These are phyloP conservation scores for Gossypium thurberi DNA, from an alignment of 345 rosid species.

Conservation along the genomic window DNA sequence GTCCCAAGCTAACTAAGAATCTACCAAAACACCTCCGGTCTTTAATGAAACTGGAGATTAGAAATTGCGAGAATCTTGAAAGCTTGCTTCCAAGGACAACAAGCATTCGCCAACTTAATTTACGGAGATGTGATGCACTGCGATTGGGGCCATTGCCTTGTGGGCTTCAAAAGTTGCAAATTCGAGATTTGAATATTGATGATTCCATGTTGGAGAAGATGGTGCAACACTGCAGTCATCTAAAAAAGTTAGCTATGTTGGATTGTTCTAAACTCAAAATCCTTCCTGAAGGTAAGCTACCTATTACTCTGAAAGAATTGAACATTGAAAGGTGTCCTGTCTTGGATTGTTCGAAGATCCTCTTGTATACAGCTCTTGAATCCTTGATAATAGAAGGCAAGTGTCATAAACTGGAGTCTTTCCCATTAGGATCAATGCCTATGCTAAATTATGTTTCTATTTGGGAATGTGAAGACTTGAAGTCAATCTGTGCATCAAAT, in stretches of 20 bases:
- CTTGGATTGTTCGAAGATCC: not conserved
- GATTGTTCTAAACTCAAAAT: not conserved
- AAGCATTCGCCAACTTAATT: not conserved
- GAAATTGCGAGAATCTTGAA: not conserved
- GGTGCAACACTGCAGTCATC: not conserved
- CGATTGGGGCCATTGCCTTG: not conserved
- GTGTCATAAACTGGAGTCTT: not conserved
- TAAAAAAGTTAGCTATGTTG: not conserved
- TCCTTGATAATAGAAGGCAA: not conserved
- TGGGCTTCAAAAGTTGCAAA: not conserved
- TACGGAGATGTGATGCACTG: not conserved
- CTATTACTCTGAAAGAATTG: not conserved
- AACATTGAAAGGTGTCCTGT: not conserved
- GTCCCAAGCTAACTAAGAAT: not conserved
- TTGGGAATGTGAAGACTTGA: not conserved
- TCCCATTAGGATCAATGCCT: constrained; percentile 2
- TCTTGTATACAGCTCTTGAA: constrained; percentile 3
- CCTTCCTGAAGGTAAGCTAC: not conserved
- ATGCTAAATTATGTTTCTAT: not conserved
- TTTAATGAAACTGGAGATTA: not conserved
- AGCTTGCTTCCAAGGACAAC: not conserved
- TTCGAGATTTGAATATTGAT: not conserved
- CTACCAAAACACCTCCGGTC: not conserved
- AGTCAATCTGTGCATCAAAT: not conserved
- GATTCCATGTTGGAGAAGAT: not conserved